phyloP scores from a whole-genome alignment of 2,329 filamentous ascomycete genomes.

The Paramyrothecium roridum region DNA sequence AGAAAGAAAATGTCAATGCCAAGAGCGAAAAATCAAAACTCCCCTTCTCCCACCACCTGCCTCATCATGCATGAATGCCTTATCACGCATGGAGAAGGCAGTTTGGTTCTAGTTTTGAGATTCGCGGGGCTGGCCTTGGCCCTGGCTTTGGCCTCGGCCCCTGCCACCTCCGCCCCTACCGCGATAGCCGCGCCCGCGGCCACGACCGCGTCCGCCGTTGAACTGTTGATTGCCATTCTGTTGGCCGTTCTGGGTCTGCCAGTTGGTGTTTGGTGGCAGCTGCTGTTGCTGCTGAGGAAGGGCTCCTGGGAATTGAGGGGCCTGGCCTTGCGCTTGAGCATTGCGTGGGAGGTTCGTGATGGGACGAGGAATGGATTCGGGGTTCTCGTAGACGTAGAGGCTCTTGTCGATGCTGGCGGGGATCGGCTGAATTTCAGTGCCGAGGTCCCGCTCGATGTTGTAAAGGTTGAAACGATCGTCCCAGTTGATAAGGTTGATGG shows the following conservation, averaged over 20 bases:
- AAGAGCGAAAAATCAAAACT: conserved; percentile 16
- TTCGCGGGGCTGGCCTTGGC: conserved; percentile 32
- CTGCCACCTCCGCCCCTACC: conserved; percentile 31
- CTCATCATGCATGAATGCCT: conserved; percentile 21
- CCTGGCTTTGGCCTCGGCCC: conserved; percentile 21
- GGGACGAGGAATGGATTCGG: conserved; percentile 89
- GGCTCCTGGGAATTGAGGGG: conserved; percentile 18
- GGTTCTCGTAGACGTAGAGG: conserved; percentile 96
- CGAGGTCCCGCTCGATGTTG: conserved; percentile 95
- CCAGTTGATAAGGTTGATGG: conserved; percentile 99
- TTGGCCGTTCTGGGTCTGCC: conserved; percentile 33
- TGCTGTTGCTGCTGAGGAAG: conserved; percentile 17
- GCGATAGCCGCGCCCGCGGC: conserved; percentile 34
- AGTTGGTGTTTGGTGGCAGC: conserved; percentile 30
- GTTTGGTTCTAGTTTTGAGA: conserved; percentile 26
- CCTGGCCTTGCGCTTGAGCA: conserved; percentile 20
- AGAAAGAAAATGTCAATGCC: conserved; percentile 22
- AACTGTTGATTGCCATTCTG: conserved; percentile 32
- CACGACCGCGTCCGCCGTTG: conserved; percentile 32
- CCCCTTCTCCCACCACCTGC: conserved; percentile 13
- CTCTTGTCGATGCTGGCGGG: conserved; percentile 94
- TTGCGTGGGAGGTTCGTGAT: conserved; percentile 46
- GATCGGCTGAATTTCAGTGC: conserved; percentile 97
- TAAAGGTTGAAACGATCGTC: conserved; percentile 98
- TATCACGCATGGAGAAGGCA: conserved; percentile 20